Evolutionary conservation across 1,284 basidiomycete species (phyloP).

Genomic region (Cutaneotrichosporon cutaneum): DNA sequence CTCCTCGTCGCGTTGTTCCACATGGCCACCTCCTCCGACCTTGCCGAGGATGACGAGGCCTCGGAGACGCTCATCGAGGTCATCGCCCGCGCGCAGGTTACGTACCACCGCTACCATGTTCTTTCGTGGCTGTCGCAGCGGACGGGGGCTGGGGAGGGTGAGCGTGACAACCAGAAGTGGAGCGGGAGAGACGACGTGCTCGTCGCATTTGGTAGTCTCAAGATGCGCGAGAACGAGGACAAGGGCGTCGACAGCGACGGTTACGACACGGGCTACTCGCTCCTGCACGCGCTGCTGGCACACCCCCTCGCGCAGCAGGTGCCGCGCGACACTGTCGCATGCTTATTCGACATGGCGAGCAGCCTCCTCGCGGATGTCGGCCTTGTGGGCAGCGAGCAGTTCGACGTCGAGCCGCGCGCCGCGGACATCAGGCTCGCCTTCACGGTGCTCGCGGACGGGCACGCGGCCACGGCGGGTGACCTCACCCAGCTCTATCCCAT

Average conservation of each 20-base stretch:
- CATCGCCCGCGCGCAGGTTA: conserved; percentile 38
- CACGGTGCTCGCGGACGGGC: conserved; percentile 64
- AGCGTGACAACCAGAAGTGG: conserved; percentile 30
- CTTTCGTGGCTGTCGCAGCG: conserved; percentile 46
- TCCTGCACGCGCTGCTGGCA: conserved; percentile 67
- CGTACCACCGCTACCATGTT: conserved; percentile 46
- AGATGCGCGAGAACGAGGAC: conserved; percentile 30
- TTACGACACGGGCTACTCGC: conserved; percentile 60
- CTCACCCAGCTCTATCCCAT: conserved; percentile 71
- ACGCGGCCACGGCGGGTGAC: conserved; percentile 63
- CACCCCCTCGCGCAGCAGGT: conserved; percentile 30
- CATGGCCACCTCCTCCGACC: conserved; percentile 32
- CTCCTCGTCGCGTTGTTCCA: conserved; percentile 48
- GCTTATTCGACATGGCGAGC: conserved; percentile 28
- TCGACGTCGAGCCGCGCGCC: conserved; percentile 35
- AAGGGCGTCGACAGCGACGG: conserved; percentile 32
- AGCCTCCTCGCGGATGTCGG: conserved; percentile 23
- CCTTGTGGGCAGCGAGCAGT: conserved; percentile 18
- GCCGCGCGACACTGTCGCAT: conserved; percentile 59
- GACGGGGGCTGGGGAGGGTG: conserved; percentile 31
- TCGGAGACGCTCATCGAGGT: conserved; percentile 38
- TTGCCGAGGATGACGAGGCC: conserved; percentile 31
- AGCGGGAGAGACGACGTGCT: conserved; percentile 33
- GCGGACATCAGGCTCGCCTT: conserved; percentile 70
- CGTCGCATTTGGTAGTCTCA: conserved; percentile 55